These are phyloP conservation scores for Pyrenula aspistea DNA, from an alignment of 495 filamentous ascomycete genomes.

Conservation along the genomic window DNA sequence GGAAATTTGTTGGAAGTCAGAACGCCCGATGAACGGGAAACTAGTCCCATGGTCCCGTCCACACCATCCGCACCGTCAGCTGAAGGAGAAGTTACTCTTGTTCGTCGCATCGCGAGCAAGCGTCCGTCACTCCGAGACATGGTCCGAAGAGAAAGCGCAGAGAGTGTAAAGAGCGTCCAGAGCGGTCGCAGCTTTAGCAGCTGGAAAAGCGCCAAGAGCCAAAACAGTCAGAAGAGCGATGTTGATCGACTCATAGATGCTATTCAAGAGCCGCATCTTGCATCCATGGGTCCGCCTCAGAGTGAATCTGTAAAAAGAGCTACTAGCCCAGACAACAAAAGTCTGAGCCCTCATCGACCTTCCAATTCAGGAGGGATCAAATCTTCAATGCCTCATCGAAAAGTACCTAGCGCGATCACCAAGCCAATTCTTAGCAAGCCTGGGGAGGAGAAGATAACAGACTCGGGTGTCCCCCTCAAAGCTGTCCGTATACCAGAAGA, in stretches of 20 bases:
- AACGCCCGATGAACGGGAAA: constrained; percentile 6
- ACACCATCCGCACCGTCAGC: constrained; percentile 18
- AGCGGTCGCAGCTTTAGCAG: constrained; percentile 43
- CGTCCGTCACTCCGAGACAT: constrained; percentile 5
- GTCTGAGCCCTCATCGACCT: constrained; percentile 16
- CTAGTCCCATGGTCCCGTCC: not conserved
- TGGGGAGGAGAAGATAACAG: constrained; percentile 25
- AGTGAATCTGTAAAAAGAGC: constrained; percentile 7
- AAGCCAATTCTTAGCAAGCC: constrained; percentile 54
- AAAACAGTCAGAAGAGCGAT: constrained; percentile 49
- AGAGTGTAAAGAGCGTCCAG: constrained; percentile 16
- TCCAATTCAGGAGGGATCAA: constrained; percentile 48
- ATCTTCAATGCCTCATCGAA: constrained; percentile 39
- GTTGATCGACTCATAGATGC: constrained; percentile 66
- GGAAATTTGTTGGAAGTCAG: constrained; percentile 1
- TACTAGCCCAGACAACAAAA: not conserved
- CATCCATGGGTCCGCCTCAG: constrained; percentile 29
- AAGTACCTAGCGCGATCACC: constrained; percentile 70
- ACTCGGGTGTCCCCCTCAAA: constrained; percentile 50
- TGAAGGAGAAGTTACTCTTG: constrained; percentile 44
- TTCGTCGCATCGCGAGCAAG: constrained; percentile 19
- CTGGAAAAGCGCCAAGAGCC: constrained; percentile 34
- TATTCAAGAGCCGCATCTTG: constrained; percentile 48
- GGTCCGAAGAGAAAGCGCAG: constrained; percentile 20
- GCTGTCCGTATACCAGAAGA: constrained; percentile 69